Evolutionary conservation across 805 yeast species (phyloP), one percentile per base, ranked within the genome.

Genomic region (Suhomyces sp.): DNA sequence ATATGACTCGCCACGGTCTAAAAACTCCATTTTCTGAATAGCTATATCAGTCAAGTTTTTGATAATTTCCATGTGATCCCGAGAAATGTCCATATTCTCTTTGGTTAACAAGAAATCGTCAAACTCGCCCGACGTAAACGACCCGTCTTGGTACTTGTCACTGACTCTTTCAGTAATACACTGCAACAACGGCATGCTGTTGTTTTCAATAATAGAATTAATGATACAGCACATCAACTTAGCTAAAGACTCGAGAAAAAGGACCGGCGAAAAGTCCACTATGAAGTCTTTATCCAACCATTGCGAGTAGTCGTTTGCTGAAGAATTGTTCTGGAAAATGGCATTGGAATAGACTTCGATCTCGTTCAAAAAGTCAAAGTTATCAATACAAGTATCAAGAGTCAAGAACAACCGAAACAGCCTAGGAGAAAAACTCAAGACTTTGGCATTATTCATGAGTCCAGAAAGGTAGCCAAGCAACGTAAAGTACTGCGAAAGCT

Each of bases 1-100:
- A 62, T 77, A 83, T 4, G 78, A 71, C 29, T 80, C 80, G 27
- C 87, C 87, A 29, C 80, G 72, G 56, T 85, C 88, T 51, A 85
- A 68, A 21, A 74, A 66, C 33, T 69, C 75, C 63, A 79, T 64
- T 53, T 77, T 77, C 46, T 66, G 66, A 20, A 68, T 52, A 4
- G 74, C 78, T 46, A 68, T 62, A 6, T 63, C 62, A 7, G 77
- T 62, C 49, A 76, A 62, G 3, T 55, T 54, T 39, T 58, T 55
- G 47, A 72, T 61, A 29, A 70, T 54, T 4, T 61, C 62, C 63
- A 62, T 60, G 49, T 64, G 66, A 31, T 51, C 52, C 46, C 58
- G 56, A 43, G 65, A 54, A 43, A 69, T 57, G 25, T 64, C 60
- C 39, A 65, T 57, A 33, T 50, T 43, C 17, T 46, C 50, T 35